Evolutionary conservation across 2,329 filamentous ascomycete species (phyloP).

Genomic region (Cryphonectria naterciae): DNA sequence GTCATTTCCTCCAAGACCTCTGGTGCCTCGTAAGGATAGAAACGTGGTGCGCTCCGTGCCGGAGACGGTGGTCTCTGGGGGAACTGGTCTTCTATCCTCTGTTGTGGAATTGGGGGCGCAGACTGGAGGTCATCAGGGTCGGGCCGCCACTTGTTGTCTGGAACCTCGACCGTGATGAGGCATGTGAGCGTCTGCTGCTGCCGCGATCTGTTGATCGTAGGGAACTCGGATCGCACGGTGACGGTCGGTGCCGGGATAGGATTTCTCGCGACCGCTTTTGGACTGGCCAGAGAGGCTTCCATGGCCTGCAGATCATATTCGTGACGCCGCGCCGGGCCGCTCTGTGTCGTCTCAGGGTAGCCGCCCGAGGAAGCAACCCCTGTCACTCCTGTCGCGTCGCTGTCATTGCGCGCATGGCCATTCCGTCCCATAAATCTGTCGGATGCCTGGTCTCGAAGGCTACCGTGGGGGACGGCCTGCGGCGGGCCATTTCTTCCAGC

Average conservation of each 20-base stretch:
- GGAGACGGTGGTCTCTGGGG: slow-evolving; percentile 62
- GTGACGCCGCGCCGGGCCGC: slow-evolving; percentile 70
- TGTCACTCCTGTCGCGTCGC: slow-evolving; percentile 72
- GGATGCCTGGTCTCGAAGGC: slow-evolving; percentile 52
- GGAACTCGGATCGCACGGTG: slow-evolving; percentile 96
- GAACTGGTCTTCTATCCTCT: slow-evolving; percentile 57
- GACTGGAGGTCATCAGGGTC: slow-evolving; percentile 78
- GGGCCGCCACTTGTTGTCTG: slow-evolving; percentile 88
- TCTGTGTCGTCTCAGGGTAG: slow-evolving; percentile 77
- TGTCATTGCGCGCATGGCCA: slow-evolving; percentile 76
- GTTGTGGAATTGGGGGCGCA: slow-evolving; percentile 48
- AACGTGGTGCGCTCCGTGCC: slow-evolving; percentile 55
- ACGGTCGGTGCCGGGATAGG: slow-evolving; percentile 89
- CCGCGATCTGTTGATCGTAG: slow-evolving; percentile 86
- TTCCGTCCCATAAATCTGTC: slow-evolving; percentile 50
- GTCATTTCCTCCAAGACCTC: slow-evolving; percentile 84
- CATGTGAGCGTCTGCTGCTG: slow-evolving; percentile 96
- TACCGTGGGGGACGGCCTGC: slow-evolving; percentile 42
- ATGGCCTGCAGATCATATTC: slow-evolving; percentile 97
- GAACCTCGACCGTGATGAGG: slow-evolving; percentile 89
- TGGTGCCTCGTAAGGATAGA: slow-evolving; percentile 73
- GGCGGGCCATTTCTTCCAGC: slow-evolving; percentile 42
- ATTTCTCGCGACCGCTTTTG: slow-evolving; percentile 73
- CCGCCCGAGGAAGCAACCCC: slow-evolving; percentile 76
- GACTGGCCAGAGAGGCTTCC: slow-evolving; percentile 81